Base-by-base conservation (phyloP, 106 monocot genomes). In the Dendrobium officinale region DNA sequence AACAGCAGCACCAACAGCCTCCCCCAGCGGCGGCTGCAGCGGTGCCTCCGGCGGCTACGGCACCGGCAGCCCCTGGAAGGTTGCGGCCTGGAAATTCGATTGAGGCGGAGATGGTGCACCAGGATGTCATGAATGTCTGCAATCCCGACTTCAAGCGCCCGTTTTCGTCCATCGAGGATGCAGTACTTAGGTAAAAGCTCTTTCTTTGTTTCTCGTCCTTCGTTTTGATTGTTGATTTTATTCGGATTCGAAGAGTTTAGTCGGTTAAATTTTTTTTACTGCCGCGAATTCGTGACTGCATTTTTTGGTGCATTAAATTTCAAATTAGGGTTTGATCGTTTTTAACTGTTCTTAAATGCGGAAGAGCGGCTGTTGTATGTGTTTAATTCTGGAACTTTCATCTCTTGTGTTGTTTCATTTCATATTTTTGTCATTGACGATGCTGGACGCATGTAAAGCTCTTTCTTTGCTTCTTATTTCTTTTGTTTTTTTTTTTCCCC, bases 71-170 rank as follows among this genome's bases (percentile, higher is more conserved):
- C 5, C 55, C 67, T n/a, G 79, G 61, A 10, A 61, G 75, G 29
- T 74, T 27, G 80, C 54, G 75, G 72, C 84, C 64, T 4, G 85
- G 86, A 42, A 89, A 67, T 42, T 82, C 87, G 48, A 77, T 84
- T 42, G 98, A 93, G 84, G 80, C 91, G 47, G 98, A 98, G 82
- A 98, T 98, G 98, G 95, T 92, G 77, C 95, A 92, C 74, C 92
- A 95, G 92, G 98, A 98, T 77, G 95, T 92, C 2, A 78, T 83
- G 76, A 89, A 85, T 85, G 95, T 98, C 74, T 95, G 92, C 88
- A 92, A 98, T 73, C 98, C 98, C 13, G 98, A 98, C 54, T 54
- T 92, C 81, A 95, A 89, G 79, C 51, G 86, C 54, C 95, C 98
- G 10, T 98, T 98, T 78, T 75, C 92, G 26, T 87, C 89, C 42